These are phyloP conservation scores for Globisporangium viniferum DNA, from an alignment of 352 stramenopile species.

Conservation along the genomic window DNA sequence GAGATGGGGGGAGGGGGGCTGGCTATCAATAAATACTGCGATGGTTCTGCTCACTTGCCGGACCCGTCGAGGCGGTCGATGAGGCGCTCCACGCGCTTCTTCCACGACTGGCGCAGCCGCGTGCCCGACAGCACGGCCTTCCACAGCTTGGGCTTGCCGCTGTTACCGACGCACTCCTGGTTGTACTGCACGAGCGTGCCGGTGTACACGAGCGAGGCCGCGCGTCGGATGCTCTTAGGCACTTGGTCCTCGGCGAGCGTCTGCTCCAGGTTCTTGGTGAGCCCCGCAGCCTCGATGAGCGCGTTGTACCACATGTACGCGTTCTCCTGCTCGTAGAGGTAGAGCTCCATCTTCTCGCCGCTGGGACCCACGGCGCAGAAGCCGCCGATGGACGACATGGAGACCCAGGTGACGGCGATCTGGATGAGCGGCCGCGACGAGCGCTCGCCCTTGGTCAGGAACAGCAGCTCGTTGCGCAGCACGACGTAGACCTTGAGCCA, in stretches of 20 bases:
- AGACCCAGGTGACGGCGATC: conserved; percentile 56
- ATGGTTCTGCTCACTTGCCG: conserved; percentile 10
- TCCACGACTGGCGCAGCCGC: conserved; percentile 36
- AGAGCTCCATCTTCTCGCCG: conserved; percentile 74
- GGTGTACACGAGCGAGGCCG: conserved; percentile 33
- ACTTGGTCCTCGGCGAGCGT: conserved; percentile 25
- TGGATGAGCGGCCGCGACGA: conserved; percentile 51
- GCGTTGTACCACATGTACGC: conserved; percentile 59
- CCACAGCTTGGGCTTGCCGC: conserved; percentile 27
- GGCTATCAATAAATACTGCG: conserved; percentile 6
- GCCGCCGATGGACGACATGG: conserved; percentile 42
- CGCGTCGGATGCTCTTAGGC: conserved; percentile 16
- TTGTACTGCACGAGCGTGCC: conserved; percentile 75
- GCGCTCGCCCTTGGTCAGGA: conserved; percentile 48
- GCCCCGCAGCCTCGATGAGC: conserved; percentile 53
- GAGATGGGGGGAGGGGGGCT: neutral
- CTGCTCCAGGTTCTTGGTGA: conserved; percentile 47
- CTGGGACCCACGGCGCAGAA: conserved; percentile 47
- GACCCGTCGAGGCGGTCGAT: conserved; percentile 52
- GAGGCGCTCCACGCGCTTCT: conserved; percentile 54
- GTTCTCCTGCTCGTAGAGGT: conserved; percentile 58
- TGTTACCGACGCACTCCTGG: conserved; percentile 28
- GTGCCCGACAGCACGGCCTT: conserved; percentile 40
- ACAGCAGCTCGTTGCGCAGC: conserved; percentile 64
- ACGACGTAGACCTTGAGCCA: conserved; percentile 80